Conservation (phyloP, 2,329 filamentous ascomycete species). For the Cladosporium colombiae region DNA sequence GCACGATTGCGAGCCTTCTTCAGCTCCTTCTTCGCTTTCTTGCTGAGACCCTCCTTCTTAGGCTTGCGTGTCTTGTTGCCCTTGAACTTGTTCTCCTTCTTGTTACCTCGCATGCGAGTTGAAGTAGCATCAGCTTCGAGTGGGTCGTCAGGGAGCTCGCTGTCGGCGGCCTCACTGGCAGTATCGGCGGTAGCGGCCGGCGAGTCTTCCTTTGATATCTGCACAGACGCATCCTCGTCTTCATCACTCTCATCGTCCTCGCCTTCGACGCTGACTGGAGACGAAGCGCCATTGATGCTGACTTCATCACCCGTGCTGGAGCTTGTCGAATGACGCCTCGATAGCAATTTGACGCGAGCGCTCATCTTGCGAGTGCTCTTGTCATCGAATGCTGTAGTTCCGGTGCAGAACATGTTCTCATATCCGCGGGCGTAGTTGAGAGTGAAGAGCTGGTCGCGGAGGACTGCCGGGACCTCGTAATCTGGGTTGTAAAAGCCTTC, state of each 20-base stretch:
- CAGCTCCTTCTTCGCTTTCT: constrained; percentile 23
- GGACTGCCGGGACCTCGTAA: constrained; percentile 56
- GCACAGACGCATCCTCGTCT: constrained; percentile 19
- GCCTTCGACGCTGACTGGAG: constrained; percentile 30
- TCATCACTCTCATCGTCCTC: constrained; percentile 28
- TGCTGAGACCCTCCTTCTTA: constrained; percentile 19
- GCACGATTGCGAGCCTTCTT: constrained; percentile 13
- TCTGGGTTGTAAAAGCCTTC: constrained; percentile 33
- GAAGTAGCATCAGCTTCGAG: constrained; percentile 1
- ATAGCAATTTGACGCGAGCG: constrained; percentile 31
- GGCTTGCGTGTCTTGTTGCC: constrained; percentile 22
- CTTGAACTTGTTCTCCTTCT: constrained; percentile 28
- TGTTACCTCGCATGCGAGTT: constrained; percentile 19
- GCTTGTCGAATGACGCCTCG: constrained; percentile 29
- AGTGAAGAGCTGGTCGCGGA: constrained; percentile 72
- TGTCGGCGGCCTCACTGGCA: constrained; percentile 19
- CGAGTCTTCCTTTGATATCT: constrained; percentile 12
- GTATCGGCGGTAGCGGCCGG: neutral
- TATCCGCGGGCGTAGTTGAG: constrained; percentile 65
- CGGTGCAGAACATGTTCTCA: constrained; percentile 60
- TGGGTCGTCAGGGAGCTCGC: constrained; percentile 25
- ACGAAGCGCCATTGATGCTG: constrained; percentile 24
- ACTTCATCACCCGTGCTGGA: constrained; percentile 32
- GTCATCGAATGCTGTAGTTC: constrained; percentile 38
- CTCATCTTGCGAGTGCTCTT: constrained; percentile 30